phyloP scores from a whole-genome alignment of 345 rosid genomes.

The Camelina laxa region DNA sequence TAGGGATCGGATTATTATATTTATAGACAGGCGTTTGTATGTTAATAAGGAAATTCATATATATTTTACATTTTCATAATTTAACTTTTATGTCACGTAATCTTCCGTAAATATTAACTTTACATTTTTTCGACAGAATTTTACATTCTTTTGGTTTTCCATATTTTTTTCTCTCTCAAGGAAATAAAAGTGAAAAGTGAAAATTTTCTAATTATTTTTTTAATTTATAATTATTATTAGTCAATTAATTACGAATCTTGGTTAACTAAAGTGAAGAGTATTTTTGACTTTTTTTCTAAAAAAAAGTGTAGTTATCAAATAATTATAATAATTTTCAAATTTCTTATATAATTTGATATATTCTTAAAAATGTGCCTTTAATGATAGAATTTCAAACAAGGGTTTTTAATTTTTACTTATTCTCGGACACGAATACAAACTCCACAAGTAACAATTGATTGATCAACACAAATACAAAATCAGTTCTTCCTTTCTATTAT shows the following conservation, averaged over 20 bases:
- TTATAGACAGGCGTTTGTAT: not conserved
- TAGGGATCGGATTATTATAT: not conserved
- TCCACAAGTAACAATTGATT: too few species aligned
- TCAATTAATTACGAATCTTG: too few species aligned
- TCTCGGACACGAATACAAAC: not conserved
- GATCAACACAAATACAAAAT: too few species aligned
- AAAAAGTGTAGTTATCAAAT: too few species aligned
- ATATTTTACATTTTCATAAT: slow-evolving; percentile 3
- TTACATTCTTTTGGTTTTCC: not conserved
- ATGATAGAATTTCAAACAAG: not conserved
- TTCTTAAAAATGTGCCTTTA: too few species aligned
- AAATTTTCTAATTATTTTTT: too few species aligned
- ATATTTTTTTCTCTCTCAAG: not conserved
- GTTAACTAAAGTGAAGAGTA: too few species aligned
- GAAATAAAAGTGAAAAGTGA: slow-evolving; percentile 10
- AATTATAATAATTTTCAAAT: too few species aligned
- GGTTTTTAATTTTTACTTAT: not conserved
- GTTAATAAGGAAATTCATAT: not conserved
- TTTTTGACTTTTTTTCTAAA: too few species aligned
- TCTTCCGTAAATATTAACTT: not conserved
- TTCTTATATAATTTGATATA: too few species aligned
- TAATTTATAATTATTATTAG: too few species aligned
- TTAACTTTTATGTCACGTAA: not conserved
- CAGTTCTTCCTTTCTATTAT: not conserved
- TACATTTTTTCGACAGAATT: not conserved